Percentiles rank a stretch among this genome's conserved stretches.
These are phyloP conservation scores for Zangia roseola DNA, from an alignment of 768 basidiomycete genomes.

Conservation along the genomic window DNA sequence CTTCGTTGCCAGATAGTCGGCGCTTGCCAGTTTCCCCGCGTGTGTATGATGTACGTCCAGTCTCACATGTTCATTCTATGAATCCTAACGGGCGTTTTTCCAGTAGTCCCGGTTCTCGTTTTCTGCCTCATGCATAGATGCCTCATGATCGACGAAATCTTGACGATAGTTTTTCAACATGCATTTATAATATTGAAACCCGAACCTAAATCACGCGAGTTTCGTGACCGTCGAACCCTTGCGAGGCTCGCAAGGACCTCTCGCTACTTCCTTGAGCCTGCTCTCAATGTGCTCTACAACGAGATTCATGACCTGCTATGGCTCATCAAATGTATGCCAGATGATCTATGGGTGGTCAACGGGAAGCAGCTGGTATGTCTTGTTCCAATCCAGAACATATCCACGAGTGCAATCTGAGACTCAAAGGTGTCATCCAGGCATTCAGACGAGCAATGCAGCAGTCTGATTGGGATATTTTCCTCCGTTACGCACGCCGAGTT, in stretches of 20 bases:
- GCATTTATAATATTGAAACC: slow-evolving; percentile 28
- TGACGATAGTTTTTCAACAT: slow-evolving; percentile 32
- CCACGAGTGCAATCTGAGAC: slow-evolving; percentile 9
- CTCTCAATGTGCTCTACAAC: slow-evolving; percentile 31
- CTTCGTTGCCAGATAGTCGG: background rate
- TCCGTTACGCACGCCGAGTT: slow-evolving; percentile 28
- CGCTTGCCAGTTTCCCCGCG: slow-evolving; percentile 17
- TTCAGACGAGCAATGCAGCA: slow-evolving; percentile 20
- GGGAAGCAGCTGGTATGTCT: slow-evolving; percentile 29
- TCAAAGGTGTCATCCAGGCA: slow-evolving; percentile 11
- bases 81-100: background rate
- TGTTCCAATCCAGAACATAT: background rate
- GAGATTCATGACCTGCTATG: slow-evolving; percentile 32
- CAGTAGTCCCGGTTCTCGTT: slow-evolving; percentile 17
- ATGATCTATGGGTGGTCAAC: slow-evolving; percentile 33
- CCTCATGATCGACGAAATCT: slow-evolving; percentile 33
- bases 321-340: slow-evolving; percentile 32
- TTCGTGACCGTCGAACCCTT: slow-evolving; percentile 31
- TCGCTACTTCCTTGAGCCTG: slow-evolving; percentile 32
- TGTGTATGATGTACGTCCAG: slow-evolving; percentile 26
- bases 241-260: slow-evolving; percentile 32
- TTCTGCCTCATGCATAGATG: slow-evolving; percentile 34
- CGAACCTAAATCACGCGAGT: slow-evolving; percentile 27
- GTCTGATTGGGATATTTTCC: slow-evolving; percentile 30
- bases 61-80: background rate